A percentile compares a stretch with the other conserved stretches of the same genome.
Evolutionary conservation across 73 alveolate species (phyloP).

Genomic region (Symbiodinium pilosum): DNA sequence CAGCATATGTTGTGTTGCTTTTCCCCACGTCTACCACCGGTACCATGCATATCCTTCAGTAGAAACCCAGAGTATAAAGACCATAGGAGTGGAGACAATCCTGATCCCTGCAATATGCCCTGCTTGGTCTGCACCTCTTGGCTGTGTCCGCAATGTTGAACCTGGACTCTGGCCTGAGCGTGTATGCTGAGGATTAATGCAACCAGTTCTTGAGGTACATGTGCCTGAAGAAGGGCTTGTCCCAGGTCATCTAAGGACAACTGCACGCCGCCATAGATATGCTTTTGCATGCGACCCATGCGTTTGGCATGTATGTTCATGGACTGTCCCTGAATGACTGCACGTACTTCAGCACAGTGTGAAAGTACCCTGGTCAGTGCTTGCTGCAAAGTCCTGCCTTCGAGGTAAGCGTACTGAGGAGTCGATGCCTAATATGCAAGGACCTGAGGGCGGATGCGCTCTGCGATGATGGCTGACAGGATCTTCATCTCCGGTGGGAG

Average conservation of each 20-base stretch:
- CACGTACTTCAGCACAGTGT: background rate
- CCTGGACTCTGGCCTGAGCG: background rate
- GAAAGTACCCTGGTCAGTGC: background rate
- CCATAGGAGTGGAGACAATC: background rate
- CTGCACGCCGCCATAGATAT: background rate
- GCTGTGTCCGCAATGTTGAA: background rate
- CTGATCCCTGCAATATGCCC: background rate
- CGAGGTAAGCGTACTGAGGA: background rate
- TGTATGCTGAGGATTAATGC: background rate
- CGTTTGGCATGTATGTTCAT: background rate
- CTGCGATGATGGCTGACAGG: background rate
- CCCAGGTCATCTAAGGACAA: background rate
- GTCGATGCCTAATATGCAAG: too few species aligned
- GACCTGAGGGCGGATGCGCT: background rate
- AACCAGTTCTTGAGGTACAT: background rate
- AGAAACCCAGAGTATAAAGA: background rate
- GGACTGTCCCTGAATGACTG: background rate
- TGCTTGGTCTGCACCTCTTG: background rate
- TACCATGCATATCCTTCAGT: background rate
- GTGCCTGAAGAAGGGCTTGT: background rate
- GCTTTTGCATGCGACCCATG: background rate
- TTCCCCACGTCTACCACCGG: too few species aligned
- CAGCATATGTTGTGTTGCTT: background rate
- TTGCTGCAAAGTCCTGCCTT: background rate
- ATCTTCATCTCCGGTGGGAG: background rate